Evolutionary conservation across 2,329 filamentous ascomycete genomes (phyloP), one percentile per base, ranked within the genome.

Genomic region (Epichloe glyceriae): DNA sequence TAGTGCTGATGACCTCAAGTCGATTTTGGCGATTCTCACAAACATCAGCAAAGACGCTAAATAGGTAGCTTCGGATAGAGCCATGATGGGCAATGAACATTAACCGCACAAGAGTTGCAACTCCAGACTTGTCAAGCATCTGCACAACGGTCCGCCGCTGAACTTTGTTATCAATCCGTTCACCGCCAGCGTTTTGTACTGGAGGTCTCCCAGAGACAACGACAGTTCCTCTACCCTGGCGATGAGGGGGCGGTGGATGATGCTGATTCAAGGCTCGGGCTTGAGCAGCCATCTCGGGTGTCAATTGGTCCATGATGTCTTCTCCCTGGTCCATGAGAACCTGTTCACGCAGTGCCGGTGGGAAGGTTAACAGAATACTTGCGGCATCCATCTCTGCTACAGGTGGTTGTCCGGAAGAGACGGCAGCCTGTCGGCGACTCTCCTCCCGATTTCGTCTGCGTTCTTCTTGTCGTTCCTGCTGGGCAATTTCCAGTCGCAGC

Each of bases 21-120:
- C 93, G 82, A 62, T 93, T 98, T 62, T 96, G 89, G n/a, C 88
- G 84, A 64, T 98, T 98, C 67, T 95, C 86, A 62, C 89, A 97
- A 26, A 97, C 84, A 57, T 95, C 88, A 55, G 88, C 82, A 48
- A 98, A 82, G 49, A 98, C 87, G 50, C 85, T 83, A 63, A 93
- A 91, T 49, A 98, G 75, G 53, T 88, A 86, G 54, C 78, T 81
- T 57, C 89, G 87, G 46, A 93, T 85, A 54, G 87, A 93, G 20
- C 87, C 88, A 56, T 91, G 87, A 57, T 96, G 88, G 46, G 88
- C 86, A 60, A 97, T 89, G 65, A 98, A 98, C 91, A 98, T 96
- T 10, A 98, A 78, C n/a, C 94, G 87, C 42, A 98, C 76, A 35
- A 98, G 73, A n/a, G 93, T 97, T 26, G 94, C 93, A 57, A 98